Conservation (phyloP, 108 stramenopile species). For the Stephanodiscus minutulus region DNA sequence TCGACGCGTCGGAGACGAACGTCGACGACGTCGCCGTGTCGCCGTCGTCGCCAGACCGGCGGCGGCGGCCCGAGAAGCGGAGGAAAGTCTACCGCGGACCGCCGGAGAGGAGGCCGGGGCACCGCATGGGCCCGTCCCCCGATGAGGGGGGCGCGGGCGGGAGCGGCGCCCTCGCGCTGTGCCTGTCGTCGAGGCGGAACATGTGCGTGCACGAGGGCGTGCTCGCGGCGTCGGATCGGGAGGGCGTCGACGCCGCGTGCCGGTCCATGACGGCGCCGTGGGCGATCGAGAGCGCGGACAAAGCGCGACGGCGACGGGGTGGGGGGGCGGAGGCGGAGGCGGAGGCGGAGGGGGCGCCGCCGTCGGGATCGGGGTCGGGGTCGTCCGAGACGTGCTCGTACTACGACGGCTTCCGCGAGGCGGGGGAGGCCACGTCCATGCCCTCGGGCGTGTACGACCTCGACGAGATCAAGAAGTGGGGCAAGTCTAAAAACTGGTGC, state of each 20-base stretch:
- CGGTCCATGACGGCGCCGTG: constrained; percentile 97
- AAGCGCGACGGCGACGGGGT: constrained; percentile 4
- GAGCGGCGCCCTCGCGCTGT: constrained; percentile 87
- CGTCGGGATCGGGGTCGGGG: too few relatives aligned
- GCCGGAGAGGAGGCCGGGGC: background rate
- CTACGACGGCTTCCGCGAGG: constrained; percentile 91
- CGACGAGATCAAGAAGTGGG: constrained; percentile 92
- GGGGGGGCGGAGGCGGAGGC: background rate
- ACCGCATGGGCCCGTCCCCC: constrained; percentile 68
- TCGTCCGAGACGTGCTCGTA: constrained; percentile 89
- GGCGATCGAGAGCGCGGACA: constrained; percentile 84
- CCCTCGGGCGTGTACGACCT: constrained; percentile 95
- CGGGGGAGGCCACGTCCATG: constrained; percentile 85
- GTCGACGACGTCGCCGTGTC: background rate
- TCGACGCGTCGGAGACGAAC: background rate
- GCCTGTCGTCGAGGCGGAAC: constrained; percentile 96
- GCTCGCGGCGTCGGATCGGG: constrained; percentile 93
- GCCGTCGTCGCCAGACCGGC: background rate
- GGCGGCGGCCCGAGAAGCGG: constrained; percentile 51
- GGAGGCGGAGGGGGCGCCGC: background rate
- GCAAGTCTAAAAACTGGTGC: constrained; percentile 91
- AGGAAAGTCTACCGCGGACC: too few relatives aligned
- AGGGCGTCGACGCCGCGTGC: constrained; percentile 97
- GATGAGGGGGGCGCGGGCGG: constrained; percentile 74
- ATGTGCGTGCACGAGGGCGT: constrained; percentile 98